Evolutionary conservation across 129 eudicot species (phyloP).

Genomic region (Lactuca saligna): DNA sequence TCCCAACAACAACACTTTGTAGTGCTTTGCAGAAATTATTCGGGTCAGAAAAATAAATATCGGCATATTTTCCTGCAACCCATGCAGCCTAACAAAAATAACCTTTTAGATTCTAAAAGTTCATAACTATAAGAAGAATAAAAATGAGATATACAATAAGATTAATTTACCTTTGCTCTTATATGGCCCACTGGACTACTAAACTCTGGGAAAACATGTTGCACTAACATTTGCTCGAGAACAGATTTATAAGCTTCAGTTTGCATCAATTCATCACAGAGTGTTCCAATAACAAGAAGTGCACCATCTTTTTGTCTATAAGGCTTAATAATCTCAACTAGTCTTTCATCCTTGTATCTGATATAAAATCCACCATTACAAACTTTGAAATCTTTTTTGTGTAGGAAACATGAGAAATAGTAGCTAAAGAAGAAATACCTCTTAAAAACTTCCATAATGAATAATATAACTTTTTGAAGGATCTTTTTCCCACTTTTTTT

Average conservation of each 20-base stretch:
- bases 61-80: slow-evolving; percentile 99
- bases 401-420: not conserved
- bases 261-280: slow-evolving; percentile 83
- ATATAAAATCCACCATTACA: not conserved
- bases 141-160: not conserved
- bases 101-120: not conserved
- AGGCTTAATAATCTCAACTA: slow-evolving; percentile 66
- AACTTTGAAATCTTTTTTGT: too few relatives aligned
- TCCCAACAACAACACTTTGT: slow-evolving; percentile 90
- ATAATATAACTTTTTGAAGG: slow-evolving; percentile 73
- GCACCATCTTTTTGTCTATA: slow-evolving; percentile 95
- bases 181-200: slow-evolving; percentile 88
- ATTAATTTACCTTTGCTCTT: slow-evolving; percentile 75
- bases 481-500: slow-evolving; percentile 89
- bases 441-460: slow-evolving; percentile 71
- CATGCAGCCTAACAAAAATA: slow-evolving; percentile 79
- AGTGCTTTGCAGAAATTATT: slow-evolving; percentile 83
- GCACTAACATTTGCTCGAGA: slow-evolving; percentile 83
- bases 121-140: not conserved
- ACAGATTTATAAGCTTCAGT: slow-evolving; percentile 85
- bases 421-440: slow-evolving; percentile 39
- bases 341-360: slow-evolving; percentile 70
- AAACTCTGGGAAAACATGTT: slow-evolving; percentile 91
- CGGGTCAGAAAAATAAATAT: slow-evolving; percentile 78
- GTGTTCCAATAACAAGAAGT: slow-evolving; percentile 86